Conservation (phyloP, 2,329 filamentous ascomycete species). For the Ceratocystis cubensis region DNA sequence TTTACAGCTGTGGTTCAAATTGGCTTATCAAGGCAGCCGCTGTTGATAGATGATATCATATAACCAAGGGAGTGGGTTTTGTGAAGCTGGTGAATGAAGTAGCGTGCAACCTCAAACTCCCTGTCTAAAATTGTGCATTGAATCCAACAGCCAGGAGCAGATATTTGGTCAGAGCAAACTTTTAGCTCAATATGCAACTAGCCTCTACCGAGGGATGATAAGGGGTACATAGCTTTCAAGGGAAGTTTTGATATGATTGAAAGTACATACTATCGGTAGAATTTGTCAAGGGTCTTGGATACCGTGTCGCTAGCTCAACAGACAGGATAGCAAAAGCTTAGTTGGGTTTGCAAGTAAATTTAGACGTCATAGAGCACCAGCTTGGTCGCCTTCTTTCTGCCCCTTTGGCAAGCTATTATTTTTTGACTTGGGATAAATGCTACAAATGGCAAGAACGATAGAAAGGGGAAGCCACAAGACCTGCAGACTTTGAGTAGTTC, state of each 20-base stretch:
- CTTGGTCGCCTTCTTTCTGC: neutral
- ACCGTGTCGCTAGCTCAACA: neutral
- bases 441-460: too few species aligned
- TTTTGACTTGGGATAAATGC: neutral
- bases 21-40: neutral
- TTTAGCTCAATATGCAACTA: neutral
- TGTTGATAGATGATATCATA: conserved; percentile 7
- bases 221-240: neutral
- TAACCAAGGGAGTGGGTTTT: neutral
- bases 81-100: neutral
- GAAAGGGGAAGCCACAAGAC: too few species aligned
- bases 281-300: neutral
- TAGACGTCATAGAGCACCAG: neutral
- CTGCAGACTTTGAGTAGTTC: too few species aligned
- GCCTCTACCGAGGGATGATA: neutral
- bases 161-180: conserved; percentile 1
- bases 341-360: neutral
- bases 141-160: neutral
- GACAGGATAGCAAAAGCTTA: neutral
- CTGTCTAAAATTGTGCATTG: conserved; percentile 6
- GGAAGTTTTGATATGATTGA: neutral
- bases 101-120: neutral
- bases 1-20: neutral
- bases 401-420: neutral
- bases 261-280: neutral